These are phyloP conservation scores for Melanomma pulvis-pyrius DNA, from an alignment of 495 filamentous ascomycete genomes.

Conservation along the genomic window DNA sequence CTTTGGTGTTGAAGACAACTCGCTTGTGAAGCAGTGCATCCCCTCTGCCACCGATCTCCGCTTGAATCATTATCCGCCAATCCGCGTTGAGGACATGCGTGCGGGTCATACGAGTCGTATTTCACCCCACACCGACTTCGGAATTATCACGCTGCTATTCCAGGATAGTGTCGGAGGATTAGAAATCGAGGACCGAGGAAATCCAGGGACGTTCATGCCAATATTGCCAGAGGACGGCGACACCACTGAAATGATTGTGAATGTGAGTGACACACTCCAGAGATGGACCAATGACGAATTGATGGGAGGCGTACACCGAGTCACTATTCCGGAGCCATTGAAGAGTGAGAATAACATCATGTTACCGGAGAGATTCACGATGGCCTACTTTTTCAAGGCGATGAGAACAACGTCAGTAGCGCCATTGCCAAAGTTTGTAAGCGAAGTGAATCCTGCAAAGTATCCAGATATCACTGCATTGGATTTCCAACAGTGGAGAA, in stretches of 20 bases:
- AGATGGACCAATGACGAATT: constrained; percentile 34
- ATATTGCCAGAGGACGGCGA: constrained; percentile 6
- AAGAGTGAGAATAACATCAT: background rate
- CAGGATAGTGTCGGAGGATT: constrained; percentile 54
- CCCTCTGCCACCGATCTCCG: background rate
- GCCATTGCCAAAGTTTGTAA: background rate
- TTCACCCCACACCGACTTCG: constrained; percentile 52
- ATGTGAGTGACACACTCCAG: constrained; percentile 35
- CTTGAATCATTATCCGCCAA: background rate
- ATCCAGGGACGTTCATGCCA: constrained; percentile 5
- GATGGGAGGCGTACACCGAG: constrained; percentile 23
- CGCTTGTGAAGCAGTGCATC: background rate
- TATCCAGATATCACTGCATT: background rate
- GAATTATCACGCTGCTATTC: constrained; percentile 54
- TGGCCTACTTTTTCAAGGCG: background rate
- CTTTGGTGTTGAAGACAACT: background rate
- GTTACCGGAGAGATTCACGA: background rate
- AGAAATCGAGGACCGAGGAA: constrained; percentile 47
- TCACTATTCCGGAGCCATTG: constrained; percentile 20
- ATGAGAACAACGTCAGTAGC: background rate
- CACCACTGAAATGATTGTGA: constrained; percentile 27
- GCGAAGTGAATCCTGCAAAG: background rate
- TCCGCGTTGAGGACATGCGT: background rate
- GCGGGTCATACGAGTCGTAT: constrained; percentile 37
- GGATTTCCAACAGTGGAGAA: background rate